Evolutionary conservation across 306 rosid species (phyloP), one percentile per base, ranked within the genome.

Genomic region (Castanospermum australe): DNA sequence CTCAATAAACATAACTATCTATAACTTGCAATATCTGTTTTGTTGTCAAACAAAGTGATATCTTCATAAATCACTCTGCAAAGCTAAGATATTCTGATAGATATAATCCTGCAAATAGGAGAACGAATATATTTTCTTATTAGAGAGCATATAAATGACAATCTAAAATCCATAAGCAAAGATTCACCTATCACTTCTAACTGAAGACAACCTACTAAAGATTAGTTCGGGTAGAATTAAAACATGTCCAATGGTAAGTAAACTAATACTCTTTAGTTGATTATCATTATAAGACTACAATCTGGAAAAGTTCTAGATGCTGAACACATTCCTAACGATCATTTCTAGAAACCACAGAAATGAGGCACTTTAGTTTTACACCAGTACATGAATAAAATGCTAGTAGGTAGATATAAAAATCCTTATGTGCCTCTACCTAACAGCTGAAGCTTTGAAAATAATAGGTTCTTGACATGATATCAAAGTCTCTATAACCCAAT

Each of bases 1-100:
- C 42, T 66, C 75, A 24, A 67, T 21, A 32, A 65, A 36, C 83
- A 67, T 50, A 60, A 39, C 59, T 14, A 51, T 74, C 25, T 32
- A 66, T 41, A 79, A 84, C 57, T 59, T 17, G 55, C 59, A 73
- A 64, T 50, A 55, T 30, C 72, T 67, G 62, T 63, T 73, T 73
- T 32, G 41, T 47, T 63, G 71, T 76, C 68, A 56, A 47, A 81
- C 59, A 73, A 66, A 81, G 21, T 50, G 32, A 77, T 66, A 47
- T 67, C 61, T 77, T 77, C 78, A 60, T 18, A 72, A 81, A 67
- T 38, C 28, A 69, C 69, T 50, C 59, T 67, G 57, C 73, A 72
- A 66, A 39, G 57, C 54, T 67, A 81, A 57, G 70, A 77, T 60
- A 59, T 50, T 77, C 64, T 42, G 35, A 54, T 55, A 20, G 39